Evolutionary conservation across 305 asterid species (phyloP), one percentile per base, ranked within the genome.

Genomic region (Fraxinus dipetala): DNA sequence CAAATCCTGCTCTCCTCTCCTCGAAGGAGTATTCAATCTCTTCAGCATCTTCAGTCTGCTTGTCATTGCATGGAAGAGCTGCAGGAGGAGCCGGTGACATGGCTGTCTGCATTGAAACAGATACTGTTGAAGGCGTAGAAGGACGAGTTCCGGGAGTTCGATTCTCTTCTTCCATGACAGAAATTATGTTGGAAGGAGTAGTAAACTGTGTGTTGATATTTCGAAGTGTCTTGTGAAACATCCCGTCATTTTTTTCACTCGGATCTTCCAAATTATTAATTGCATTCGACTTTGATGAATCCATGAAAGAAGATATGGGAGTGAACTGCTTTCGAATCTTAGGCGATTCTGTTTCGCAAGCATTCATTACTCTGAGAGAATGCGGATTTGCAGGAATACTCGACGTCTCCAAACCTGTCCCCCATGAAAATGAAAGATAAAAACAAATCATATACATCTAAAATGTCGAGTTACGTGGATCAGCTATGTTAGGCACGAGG

Each of bases 1-100:
- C 89, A 77, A 91, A 95, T 34, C 97, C 94, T 34, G 93, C 93
- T 85, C 97, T 86, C 75, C 87, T 89, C 90, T 95, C 99, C 86
- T 95, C 99, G 2, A 93, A 93, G 1, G 97, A 93, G 86, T 92
- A 95, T 59, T 95, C 98, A 2, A 90, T 91, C 88, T 88, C 93
- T 81, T 89, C 40, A 14, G 75, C 40, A 69, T 11, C 93, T n/a
- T 84, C 88, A 43, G 76, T 86, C 8, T 87, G 34, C 74, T 87
- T 89, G 56, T 28, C 24, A 69, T 13, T 31, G 24, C 2, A 34
- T 16, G 43, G 20, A 69, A 31, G 82, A 34, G 54, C 30, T 45
- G 72, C 40, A 38, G 51, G 30, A 85, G 18, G 73, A 65, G 35
- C 35, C 3, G 18, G 35, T 8, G 18, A 9, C 73, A 26, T 26